Evolutionary conservation across 148 eudicot genomes (phyloP).

Genomic region (Dysphania ambrosioides): DNA sequence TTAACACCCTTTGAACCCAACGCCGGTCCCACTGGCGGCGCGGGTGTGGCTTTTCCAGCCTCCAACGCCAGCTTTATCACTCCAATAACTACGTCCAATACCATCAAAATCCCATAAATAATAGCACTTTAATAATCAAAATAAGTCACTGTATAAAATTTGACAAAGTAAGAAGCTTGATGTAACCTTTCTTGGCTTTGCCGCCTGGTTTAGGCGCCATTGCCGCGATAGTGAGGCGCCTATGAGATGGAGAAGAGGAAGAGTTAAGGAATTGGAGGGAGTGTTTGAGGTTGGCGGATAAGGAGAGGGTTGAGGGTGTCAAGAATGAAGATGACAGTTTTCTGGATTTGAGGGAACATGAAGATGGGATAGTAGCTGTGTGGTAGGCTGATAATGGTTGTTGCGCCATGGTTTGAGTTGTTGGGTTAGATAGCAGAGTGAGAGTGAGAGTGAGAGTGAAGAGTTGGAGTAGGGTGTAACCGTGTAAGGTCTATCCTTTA

Average conservation of each 20-base stretch:
- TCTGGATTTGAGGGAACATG: neutral
- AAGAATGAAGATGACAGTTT: constrained; percentile 28
- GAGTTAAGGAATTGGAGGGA: constrained; percentile 31
- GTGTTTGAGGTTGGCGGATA: constrained; percentile 36
- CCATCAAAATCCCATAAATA: no score
- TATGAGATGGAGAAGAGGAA: constrained; percentile 25
- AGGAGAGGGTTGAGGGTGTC: constrained; percentile 18
- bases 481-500: no score
- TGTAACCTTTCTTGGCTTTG: constrained; percentile 66
- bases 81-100: constrained; percentile 84
- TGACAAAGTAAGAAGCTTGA: no score
- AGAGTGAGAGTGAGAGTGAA: no score
- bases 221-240: constrained; percentile 48
- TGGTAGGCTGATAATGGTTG: no score
- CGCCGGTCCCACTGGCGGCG: constrained; percentile 97
- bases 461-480: no score
- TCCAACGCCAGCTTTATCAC: constrained; percentile 87
- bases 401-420: no score
- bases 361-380: no score
- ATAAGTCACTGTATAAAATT: no score
- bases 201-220: constrained; percentile 82
- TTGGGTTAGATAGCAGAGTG: no score
- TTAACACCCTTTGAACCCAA: constrained; percentile 96
- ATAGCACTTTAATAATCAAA: no score
- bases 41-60: constrained; percentile 97